Evolutionary conservation across 1,284 basidiomycete species (phyloP).

Genomic region (Grifola frondosa): DNA sequence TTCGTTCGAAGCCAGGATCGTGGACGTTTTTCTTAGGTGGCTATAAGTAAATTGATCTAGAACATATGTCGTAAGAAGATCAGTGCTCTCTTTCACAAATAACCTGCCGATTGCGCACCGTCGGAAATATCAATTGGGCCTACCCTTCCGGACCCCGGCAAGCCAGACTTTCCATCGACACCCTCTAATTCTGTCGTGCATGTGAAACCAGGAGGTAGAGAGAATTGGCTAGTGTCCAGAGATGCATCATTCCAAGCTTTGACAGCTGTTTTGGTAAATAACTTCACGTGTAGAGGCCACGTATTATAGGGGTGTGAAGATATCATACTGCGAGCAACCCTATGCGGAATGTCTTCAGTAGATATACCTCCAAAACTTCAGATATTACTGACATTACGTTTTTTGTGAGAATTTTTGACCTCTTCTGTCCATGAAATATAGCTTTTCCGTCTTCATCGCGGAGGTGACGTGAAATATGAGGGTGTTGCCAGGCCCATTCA

Average conservation of each 20-base stretch:
- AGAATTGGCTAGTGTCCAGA: conserved; percentile 18
- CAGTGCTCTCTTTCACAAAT: not conserved
- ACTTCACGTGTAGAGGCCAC: conserved; percentile 67
- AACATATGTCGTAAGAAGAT: conserved; percentile 18
- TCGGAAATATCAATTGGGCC: conserved; percentile 69
- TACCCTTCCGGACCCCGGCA: conserved; percentile 44
- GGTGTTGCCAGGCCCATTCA: conserved; percentile 93
- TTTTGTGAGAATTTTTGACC: conserved; percentile 37
- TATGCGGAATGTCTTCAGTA: conserved; percentile 12
- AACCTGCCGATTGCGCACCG: conserved; percentile 38
- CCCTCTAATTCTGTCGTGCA: conserved; percentile 64
- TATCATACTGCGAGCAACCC: conserved; percentile 55
- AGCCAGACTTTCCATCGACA: conserved; percentile 64
- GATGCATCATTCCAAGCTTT: conserved; percentile 45
- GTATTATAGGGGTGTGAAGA: conserved; percentile 55
- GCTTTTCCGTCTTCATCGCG: conserved; percentile 41
- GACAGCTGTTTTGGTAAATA: conserved; percentile 65
- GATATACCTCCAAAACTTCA: not conserved
- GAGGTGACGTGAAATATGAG: conserved; percentile 57
- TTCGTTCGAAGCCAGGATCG: conserved; percentile 36
- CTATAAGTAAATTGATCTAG: conserved; percentile 51
- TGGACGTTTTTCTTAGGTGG: conserved; percentile 54
- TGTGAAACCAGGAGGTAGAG: conserved; percentile 53
- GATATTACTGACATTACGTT: conserved; percentile 47
- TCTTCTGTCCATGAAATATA: conserved; percentile 35